Evolutionary conservation across 2,329 filamentous ascomycete genomes (phyloP).

Genomic region (Alternaria atra): DNA sequence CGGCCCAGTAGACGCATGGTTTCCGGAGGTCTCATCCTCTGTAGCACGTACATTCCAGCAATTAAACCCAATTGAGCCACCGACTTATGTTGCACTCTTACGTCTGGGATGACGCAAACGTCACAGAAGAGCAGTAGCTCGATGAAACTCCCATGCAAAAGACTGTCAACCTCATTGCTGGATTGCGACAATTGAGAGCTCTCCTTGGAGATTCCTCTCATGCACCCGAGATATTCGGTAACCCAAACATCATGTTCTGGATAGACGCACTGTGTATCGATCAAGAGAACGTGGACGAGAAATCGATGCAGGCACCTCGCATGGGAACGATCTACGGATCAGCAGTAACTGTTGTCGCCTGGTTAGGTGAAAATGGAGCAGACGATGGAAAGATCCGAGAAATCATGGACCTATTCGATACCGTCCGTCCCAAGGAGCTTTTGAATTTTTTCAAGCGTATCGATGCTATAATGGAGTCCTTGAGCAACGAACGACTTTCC

Average conservation of each 20-base stretch:
- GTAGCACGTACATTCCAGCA: not conserved
- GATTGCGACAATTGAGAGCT: not conserved
- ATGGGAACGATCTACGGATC: not conserved
- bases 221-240: not conserved
- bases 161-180: not conserved
- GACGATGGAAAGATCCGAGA: not conserved
- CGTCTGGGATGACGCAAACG: not conserved
- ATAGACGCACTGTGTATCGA: not conserved
- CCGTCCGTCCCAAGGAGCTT: too few species aligned
- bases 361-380: not conserved
- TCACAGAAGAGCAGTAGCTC: not conserved
- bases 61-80: not conserved
- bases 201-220: not conserved
- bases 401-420: not conserved
- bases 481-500: too few species aligned
- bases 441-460: too few species aligned
- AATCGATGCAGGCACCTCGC: not conserved
- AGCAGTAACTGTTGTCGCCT: not conserved
- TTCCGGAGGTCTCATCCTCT: not conserved
- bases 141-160: not conserved
- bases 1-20: not conserved
- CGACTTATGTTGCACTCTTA: not conserved
- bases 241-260: not conserved
- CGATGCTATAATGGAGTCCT: too few species aligned
- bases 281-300: not conserved